These are phyloP conservation scores for Penicillium psychrofluorescens DNA, from an alignment of 495 filamentous ascomycete species.

Conservation along the genomic window DNA sequence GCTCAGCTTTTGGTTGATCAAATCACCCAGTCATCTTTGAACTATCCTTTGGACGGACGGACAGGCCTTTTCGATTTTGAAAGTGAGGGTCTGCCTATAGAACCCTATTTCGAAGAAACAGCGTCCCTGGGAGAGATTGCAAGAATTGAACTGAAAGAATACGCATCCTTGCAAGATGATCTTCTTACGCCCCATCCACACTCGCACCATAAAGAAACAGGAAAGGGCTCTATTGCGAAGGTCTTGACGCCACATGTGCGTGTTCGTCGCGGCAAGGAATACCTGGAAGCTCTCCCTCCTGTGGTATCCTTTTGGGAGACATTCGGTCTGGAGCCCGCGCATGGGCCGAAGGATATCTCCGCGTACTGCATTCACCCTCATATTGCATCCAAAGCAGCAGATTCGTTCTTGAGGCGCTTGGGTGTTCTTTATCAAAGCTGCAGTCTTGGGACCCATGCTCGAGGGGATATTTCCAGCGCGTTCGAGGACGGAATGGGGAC, in stretches of 20 bases:
- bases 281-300: conserved; percentile 70
- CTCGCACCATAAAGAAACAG: conserved; percentile 19
- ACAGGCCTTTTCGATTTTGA: conserved; percentile 26
- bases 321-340: conserved; percentile 70
- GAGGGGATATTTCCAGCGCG: conserved; percentile 42
- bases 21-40: conserved; percentile 39
- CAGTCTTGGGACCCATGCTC: conserved; percentile 64
- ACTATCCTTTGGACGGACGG: conserved; percentile 26
- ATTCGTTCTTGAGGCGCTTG: conserved; percentile 64
- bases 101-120: conserved; percentile 21
- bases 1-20: conserved; percentile 45
- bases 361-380: conserved; percentile 75
- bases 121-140: conserved; percentile 22
- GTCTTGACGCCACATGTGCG: conserved; percentile 62
- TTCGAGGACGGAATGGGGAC: conserved; percentile 54
- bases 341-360: conserved; percentile 71
- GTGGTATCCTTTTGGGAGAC: conserved; percentile 87
- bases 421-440: conserved; percentile 70
- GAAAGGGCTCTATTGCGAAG: conserved; percentile 24
- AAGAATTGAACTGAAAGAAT: conserved; percentile 31
- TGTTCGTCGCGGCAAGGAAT: conserved; percentile 65
- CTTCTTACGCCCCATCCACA: conserved; percentile 6
- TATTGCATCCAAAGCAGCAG: conserved; percentile 48
- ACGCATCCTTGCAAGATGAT: conserved; percentile 30
- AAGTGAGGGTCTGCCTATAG: conserved; percentile 15